Evolutionary conservation across 2,329 filamentous ascomycete genomes (phyloP).

Genomic region (Trichoderma semiorbis): DNA sequence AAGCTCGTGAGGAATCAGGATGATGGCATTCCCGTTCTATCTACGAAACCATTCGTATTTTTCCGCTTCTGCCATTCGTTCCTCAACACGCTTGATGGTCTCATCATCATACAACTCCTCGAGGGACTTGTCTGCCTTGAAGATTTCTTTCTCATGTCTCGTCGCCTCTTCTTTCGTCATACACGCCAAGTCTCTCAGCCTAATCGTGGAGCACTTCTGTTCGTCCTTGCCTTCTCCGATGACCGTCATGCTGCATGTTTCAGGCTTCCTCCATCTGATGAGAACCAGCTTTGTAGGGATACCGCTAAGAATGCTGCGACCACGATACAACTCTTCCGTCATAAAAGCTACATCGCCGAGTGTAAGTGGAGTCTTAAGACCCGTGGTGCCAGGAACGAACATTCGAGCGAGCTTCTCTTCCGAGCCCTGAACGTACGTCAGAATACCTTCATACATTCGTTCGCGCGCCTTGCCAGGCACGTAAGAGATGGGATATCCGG

Average conservation of each 20-base stretch:
- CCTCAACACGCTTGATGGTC: slow-evolving; percentile 64
- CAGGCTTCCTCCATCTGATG: slow-evolving; percentile 73
- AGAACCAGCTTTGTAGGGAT: slow-evolving; percentile 75
- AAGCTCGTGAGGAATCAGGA: neutral
- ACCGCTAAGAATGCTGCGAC: slow-evolving; percentile 78
- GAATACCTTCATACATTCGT: slow-evolving; percentile 86
- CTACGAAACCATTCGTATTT: slow-evolving; percentile 54
- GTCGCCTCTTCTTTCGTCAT: slow-evolving; percentile 91
- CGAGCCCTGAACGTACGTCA: slow-evolving; percentile 68
- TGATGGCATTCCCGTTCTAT: neutral
- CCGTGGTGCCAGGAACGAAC: slow-evolving; percentile 44
- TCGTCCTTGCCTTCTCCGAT: slow-evolving; percentile 65
- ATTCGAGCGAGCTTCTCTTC: slow-evolving; percentile 70
- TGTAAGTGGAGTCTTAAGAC: slow-evolving; percentile 75
- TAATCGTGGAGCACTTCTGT: slow-evolving; percentile 72
- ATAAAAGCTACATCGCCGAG: slow-evolving; percentile 81
- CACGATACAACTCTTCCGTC: slow-evolving; percentile 82
- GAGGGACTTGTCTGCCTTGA: slow-evolving; percentile 63
- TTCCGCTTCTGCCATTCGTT: slow-evolving; percentile 64
- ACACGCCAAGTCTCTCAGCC: slow-evolving; percentile 71
- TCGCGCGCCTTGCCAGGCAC: slow-evolving; percentile 76
- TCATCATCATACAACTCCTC: slow-evolving; percentile 72
- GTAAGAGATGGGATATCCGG: slow-evolving; percentile 83
- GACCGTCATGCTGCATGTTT: slow-evolving; percentile 51
- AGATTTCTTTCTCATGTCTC: slow-evolving; percentile 74